Evolutionary conservation across 306 rosid species (phyloP).

Genomic region (Morella rubra): DNA sequence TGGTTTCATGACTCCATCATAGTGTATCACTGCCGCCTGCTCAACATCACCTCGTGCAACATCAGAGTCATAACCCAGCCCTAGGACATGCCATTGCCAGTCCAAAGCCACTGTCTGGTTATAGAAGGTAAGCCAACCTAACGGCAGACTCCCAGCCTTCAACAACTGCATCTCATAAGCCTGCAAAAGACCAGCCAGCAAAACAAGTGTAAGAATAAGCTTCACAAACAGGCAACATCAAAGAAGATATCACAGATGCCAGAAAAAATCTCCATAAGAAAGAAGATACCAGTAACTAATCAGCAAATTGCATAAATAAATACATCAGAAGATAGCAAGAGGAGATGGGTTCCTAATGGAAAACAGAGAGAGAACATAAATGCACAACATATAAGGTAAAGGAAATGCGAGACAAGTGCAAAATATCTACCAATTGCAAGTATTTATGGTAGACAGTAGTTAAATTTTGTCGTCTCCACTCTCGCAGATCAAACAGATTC

Average conservation of each 20-base stretch:
- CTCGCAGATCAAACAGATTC: conserved; percentile 78
- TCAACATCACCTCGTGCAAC: conserved; percentile 46
- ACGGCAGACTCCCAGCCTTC: conserved; percentile 71
- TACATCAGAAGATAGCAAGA: not conserved
- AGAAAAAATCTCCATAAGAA: not conserved
- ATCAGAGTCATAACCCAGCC: conserved; percentile 67
- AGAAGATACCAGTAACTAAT: not conserved
- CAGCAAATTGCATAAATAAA: not conserved
- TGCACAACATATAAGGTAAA: not conserved
- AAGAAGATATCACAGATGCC: not conserved
- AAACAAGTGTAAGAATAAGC: conserved; percentile 10
- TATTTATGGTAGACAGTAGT: conserved; percentile 62
- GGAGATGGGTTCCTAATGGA: not conserved
- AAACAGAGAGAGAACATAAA: not conserved
- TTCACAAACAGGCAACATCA: not conserved
- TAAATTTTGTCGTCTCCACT: conserved; percentile 77
- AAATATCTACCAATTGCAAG: conserved; percentile 61
- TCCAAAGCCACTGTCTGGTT: conserved; percentile 63
- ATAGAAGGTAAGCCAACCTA: conserved; percentile 93
- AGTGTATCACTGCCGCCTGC: conserved; percentile 86
- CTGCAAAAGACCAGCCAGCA: conserved; percentile 48
- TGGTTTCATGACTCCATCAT: conserved; percentile 86
- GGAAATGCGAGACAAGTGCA: not conserved
- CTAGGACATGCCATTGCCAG: conserved; percentile 78
- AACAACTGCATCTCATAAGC: conserved; percentile 66